Evolutionary conservation across 83 land plant genomes (phyloP).

Genomic region (Larix sibirica): DNA sequence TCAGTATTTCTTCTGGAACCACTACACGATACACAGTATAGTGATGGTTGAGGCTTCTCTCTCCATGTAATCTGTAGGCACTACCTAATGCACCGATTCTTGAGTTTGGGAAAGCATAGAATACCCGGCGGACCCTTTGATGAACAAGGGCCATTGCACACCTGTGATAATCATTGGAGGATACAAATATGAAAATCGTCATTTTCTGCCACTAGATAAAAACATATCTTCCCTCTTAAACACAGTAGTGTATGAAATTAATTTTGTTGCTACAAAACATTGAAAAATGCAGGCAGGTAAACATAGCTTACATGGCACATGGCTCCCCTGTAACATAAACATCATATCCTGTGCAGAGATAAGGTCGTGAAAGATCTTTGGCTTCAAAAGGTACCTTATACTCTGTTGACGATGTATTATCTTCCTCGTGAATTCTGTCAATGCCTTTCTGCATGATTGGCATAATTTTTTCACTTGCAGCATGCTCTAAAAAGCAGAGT

Average conservation of each 20-base stretch:
- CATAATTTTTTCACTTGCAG: no score
- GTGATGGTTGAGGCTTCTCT: slow-evolving; percentile 82
- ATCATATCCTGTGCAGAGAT: slow-evolving; percentile 82
- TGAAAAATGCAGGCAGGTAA: neutral
- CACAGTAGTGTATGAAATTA: neutral
- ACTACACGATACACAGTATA: slow-evolving; percentile 66
- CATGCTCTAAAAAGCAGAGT: no score
- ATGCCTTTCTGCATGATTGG: neutral
- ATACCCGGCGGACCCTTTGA: slow-evolving; percentile 69
- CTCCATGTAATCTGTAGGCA: slow-evolving; percentile 71
- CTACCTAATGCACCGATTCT: slow-evolving; percentile 68
- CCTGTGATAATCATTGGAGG: slow-evolving; percentile 30
- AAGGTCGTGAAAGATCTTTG: slow-evolving; percentile 45
- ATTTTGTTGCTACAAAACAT: neutral
- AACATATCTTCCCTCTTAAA: neutral
- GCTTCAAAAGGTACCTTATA: neutral
- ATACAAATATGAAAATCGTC: neutral
- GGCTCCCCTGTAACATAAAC: slow-evolving; percentile 81
- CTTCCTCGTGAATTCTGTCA: no score
- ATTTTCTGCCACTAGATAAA: neutral
- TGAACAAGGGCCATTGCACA: slow-evolving; percentile 91
- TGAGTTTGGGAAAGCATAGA: slow-evolving; percentile 65
- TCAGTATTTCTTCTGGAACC: slow-evolving; percentile 27
- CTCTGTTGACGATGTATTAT: neutral
- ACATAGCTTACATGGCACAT: slow-evolving; percentile 57